phyloP scores from a whole-genome alignment of 2,329 filamentous ascomycete genomes.

The Aspergillus transmontanensis region DNA sequence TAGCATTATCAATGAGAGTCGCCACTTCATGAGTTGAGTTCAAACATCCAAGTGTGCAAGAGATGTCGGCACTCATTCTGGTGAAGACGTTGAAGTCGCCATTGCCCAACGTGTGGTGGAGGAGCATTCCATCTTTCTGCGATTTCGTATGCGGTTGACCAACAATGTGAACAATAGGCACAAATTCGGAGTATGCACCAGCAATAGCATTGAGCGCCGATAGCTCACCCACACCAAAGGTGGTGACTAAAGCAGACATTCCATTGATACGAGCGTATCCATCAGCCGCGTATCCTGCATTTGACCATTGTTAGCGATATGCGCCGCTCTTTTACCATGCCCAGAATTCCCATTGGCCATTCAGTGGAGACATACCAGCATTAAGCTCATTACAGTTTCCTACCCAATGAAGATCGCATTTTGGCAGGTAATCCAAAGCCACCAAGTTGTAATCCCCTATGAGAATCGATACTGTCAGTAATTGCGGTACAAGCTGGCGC shows the following conservation, averaged over 20 bases:
- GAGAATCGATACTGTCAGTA: not conserved
- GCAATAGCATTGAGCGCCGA: slow-evolving; percentile 74
- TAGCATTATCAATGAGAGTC: slow-evolving; percentile 73
- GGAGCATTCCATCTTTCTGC: slow-evolving; percentile 48
- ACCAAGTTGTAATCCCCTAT: slow-evolving; percentile 69
- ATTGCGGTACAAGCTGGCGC: not conserved
- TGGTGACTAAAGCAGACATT: slow-evolving; percentile 70
- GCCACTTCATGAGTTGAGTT: slow-evolving; percentile 71
- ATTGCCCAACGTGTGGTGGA: slow-evolving; percentile 73
- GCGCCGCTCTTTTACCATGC: not conserved
- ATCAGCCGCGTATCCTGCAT: slow-evolving; percentile 71
- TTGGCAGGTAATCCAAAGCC: slow-evolving; percentile 60
- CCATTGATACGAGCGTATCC: slow-evolving; percentile 75
- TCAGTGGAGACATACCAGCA: slow-evolving; percentile 45
- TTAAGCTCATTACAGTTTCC: slow-evolving; percentile 66
- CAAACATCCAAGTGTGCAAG: slow-evolving; percentile 70
- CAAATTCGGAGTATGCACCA: slow-evolving; percentile 73
- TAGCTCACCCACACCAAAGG: slow-evolving; percentile 69
- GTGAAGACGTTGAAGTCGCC: slow-evolving; percentile 82
- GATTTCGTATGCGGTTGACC: slow-evolving; percentile 54
- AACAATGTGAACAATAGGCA: slow-evolving; percentile 67
- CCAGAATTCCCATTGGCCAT: not conserved
- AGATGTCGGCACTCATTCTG: slow-evolving; percentile 74
- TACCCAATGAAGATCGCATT: slow-evolving; percentile 58
- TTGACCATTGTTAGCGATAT: not conserved